These are phyloP conservation scores for Colletotrichum eremochloae DNA, from an alignment of 2,329 filamentous ascomycete genomes.

Conservation along the genomic window DNA sequence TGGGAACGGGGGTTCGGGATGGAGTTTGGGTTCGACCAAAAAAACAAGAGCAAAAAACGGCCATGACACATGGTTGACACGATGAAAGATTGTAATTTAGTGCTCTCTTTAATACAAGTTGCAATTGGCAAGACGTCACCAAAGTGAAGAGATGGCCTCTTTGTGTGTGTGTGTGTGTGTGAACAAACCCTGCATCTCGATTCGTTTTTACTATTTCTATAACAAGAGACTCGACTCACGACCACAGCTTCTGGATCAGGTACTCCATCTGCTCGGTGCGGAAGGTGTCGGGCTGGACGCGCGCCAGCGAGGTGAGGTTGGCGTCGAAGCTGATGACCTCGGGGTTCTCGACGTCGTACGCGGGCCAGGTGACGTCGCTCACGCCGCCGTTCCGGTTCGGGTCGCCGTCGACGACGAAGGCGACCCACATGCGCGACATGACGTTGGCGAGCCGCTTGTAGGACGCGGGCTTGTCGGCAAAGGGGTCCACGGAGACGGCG, in stretches of 20 bases:
- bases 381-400: slow-evolving; percentile 53
- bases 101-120: not conserved
- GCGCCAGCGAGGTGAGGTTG: slow-evolving; percentile 57
- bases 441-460: slow-evolving; percentile 58
- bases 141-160: too few species aligned
- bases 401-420: slow-evolving; percentile 61
- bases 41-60: not conserved
- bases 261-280: slow-evolving; percentile 58
- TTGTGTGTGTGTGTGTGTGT: too few species aligned
- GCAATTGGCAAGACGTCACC: not conserved
- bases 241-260: slow-evolving; percentile 46
- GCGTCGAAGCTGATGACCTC: slow-evolving; percentile 64
- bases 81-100: not conserved
- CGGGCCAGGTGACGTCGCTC: slow-evolving; percentile 54
- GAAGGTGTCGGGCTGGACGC: slow-evolving; percentile 61
- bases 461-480: slow-evolving; percentile 56
- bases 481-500: slow-evolving; percentile 58
- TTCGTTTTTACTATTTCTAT: not conserved
- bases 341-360: slow-evolving; percentile 56
- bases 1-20: too few species aligned
- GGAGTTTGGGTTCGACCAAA: not conserved
- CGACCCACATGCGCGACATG: slow-evolving; percentile 66
- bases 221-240: not conserved
- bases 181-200: not conserved
- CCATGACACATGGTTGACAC: not conserved